A percentile compares a stretch with the other conserved stretches of the same genome.
Conservation (phyloP, 2,329 filamentous ascomycete genomes). For the Phoma sp. region DNA sequence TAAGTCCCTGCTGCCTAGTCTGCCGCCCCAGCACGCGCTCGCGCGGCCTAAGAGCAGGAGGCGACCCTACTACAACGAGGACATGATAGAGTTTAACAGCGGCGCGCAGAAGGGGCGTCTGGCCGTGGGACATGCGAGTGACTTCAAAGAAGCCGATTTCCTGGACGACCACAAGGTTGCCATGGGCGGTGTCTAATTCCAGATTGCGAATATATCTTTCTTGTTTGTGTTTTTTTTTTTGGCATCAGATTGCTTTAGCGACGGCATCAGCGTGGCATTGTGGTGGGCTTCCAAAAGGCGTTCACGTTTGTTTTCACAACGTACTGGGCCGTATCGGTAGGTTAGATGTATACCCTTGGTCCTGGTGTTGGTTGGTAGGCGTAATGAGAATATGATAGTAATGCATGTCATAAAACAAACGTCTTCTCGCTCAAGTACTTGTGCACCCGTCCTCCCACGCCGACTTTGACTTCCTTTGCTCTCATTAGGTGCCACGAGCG, state of each 20-base stretch:
- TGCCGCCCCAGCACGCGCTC: slow-evolving; percentile 30
- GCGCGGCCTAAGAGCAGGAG: slow-evolving; percentile 40
- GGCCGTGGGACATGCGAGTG: slow-evolving; percentile 51
- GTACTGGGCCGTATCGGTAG: not conserved
- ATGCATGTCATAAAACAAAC: no score
- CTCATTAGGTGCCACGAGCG: no score
- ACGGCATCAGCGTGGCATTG: not conserved
- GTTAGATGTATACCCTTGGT: not conserved
- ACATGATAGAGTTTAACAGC: slow-evolving; percentile 30
- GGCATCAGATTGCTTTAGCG: slow-evolving; percentile 3
- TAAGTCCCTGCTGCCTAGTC: slow-evolving; percentile 34
- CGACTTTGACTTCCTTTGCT: no score
- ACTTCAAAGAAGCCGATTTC: slow-evolving; percentile 76
- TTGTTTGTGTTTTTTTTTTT: not conserved
- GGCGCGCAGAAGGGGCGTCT: slow-evolving; percentile 45
- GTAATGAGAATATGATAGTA: slow-evolving; percentile 1
- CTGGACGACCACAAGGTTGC: slow-evolving; percentile 40
- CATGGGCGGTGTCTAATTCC: slow-evolving; percentile 46
- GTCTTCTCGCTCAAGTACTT: no score
- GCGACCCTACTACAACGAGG: slow-evolving; percentile 22
- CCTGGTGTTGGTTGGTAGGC: not conserved
- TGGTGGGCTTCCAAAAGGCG: not conserved
- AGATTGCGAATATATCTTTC: no score
- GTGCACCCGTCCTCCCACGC: no score
- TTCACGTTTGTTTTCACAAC: not conserved